phyloP scores from a whole-genome alignment of 306 rosid species.

The Corylus heterophylla region DNA sequence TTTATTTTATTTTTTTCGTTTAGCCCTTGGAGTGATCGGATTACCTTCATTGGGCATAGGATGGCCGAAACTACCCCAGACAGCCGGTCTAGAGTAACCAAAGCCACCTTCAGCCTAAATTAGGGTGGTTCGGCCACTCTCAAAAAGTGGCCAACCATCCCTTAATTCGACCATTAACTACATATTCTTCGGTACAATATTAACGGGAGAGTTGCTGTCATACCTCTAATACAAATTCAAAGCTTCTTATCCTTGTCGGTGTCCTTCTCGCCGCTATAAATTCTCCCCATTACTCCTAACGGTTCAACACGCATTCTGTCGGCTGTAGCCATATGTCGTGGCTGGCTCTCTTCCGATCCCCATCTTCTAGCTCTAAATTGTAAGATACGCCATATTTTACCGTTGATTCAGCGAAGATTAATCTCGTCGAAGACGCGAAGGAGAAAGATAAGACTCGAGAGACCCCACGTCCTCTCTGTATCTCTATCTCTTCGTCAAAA shows the following conservation, averaged over 20 bases:
- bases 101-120: too few species aligned
- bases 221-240: neutral
- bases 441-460: neutral
- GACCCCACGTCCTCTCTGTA: slow-evolving; percentile 17
- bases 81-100: too few species aligned
- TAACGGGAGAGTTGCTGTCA: neutral
- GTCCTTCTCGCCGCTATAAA: neutral
- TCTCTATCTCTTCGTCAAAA: neutral
- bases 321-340: slow-evolving; percentile 25
- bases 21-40: too few species aligned
- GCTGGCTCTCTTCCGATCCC: slow-evolving; percentile 21
- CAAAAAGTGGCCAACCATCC: too few species aligned
- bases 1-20: too few species aligned
- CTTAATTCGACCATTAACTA: too few species aligned
- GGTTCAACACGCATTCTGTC: slow-evolving; percentile 3
- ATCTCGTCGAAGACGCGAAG: neutral
- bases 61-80: too few species aligned
- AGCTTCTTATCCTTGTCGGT: neutral
- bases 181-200: too few species aligned
- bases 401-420: neutral
- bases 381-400: neutral
- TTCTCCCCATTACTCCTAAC: slow-evolving; percentile 5
- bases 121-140: too few species aligned
- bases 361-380: neutral
- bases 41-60: too few species aligned